phyloP scores from a whole-genome alignment of 1,284 basidiomycete genomes.

The Apiotrichum brassicae region DNA sequence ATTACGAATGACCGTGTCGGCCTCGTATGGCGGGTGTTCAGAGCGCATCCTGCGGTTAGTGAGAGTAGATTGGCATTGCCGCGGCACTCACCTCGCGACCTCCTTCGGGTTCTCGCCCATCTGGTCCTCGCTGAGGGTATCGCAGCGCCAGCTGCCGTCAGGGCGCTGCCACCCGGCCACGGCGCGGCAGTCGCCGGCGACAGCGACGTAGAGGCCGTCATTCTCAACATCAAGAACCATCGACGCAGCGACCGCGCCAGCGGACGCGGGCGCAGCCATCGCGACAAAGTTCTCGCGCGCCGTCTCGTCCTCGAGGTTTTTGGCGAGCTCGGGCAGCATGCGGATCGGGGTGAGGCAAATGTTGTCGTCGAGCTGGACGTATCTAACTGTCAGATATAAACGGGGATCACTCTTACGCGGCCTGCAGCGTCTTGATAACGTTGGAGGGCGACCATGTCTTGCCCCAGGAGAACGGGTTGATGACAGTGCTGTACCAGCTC shows the following conservation, averaged over 20 bases:
- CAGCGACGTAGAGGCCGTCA: slow-evolving; percentile 77
- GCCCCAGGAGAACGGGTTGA: slow-evolving; percentile 19
- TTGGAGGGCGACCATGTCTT: slow-evolving; percentile 30
- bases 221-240: slow-evolving; percentile 76
- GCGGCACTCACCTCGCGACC: slow-evolving; percentile 41
- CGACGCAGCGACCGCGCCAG: slow-evolving; percentile 81
- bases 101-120: slow-evolving; percentile 87
- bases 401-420: slow-evolving; percentile 25
- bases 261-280: slow-evolving; percentile 68
- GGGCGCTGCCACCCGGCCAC: slow-evolving; percentile 82
- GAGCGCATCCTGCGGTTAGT: slow-evolving; percentile 61
- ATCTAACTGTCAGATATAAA: slow-evolving; percentile 23
- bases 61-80: neutral
- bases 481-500: slow-evolving; percentile 16
- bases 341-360: slow-evolving; percentile 50
- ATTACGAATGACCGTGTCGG: slow-evolving; percentile 69
- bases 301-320: slow-evolving; percentile 21
- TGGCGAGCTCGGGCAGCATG: slow-evolving; percentile 47
- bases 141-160: slow-evolving; percentile 55
- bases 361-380: slow-evolving; percentile 51
- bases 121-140: slow-evolving; percentile 90
- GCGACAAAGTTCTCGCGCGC: slow-evolving; percentile 51
- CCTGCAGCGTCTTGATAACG: slow-evolving; percentile 23
- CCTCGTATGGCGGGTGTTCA: slow-evolving; percentile 82
- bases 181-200: slow-evolving; percentile 89